phyloP scores from a whole-genome alignment of 1,284 basidiomycete genomes.

The Pascua sp. region DNA sequence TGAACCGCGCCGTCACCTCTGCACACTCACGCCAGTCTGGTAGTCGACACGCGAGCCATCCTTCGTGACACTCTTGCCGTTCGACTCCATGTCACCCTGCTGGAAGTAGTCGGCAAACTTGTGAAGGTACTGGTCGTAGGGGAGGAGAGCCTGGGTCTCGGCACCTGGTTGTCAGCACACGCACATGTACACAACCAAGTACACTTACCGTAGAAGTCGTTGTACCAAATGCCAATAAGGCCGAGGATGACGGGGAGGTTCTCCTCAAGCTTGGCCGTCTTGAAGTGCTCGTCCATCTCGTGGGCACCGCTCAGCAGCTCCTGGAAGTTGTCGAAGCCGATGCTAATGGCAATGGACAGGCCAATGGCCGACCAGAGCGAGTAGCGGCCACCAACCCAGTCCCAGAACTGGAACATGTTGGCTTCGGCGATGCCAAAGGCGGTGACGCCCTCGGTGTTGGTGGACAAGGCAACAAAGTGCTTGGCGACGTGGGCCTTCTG shows the following conservation, averaged over 20 bases:
- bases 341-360: conserved; percentile 84
- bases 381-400: conserved; percentile 99
- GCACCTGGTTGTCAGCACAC: conserved; percentile 43
- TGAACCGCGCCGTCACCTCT: background rate
- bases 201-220: conserved; percentile 77
- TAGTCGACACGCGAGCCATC: conserved; percentile 86
- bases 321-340: conserved; percentile 93
- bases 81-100: conserved; percentile 99
- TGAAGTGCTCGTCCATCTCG: conserved; percentile 97
- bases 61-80: conserved; percentile 96
- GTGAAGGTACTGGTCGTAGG: conserved; percentile 98
- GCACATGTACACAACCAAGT: conserved; percentile 30
- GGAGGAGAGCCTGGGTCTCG: conserved; percentile 90
- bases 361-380: conserved; percentile 98
- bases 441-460: conserved; percentile 90
- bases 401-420: conserved; percentile 99
- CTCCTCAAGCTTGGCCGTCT: conserved; percentile 76
- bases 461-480: conserved; percentile 97
- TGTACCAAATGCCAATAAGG: conserved; percentile 96
- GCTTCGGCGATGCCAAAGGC: conserved; percentile 86
- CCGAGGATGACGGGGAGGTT: conserved; percentile 92
- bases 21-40: conserved; percentile 77
- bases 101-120: conserved; percentile 99
- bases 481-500: conserved; percentile 88
- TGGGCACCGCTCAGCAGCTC: conserved; percentile 87